phyloP scores from a whole-genome alignment of 73 alveolate species.

The Stentor coeruleus region DNA sequence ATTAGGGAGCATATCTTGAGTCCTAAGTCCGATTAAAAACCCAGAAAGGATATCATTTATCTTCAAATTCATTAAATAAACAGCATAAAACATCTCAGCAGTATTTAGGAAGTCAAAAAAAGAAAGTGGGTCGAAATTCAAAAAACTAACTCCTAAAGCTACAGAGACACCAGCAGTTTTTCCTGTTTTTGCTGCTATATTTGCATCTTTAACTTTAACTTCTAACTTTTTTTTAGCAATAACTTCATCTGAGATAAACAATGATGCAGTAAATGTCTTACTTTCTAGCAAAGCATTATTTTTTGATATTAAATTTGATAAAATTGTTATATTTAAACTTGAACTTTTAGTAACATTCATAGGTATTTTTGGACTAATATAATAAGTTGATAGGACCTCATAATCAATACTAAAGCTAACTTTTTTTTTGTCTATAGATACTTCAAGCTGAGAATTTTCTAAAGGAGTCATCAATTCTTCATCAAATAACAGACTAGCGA shows the following conservation, averaged over 20 bases:
- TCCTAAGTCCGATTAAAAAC: not conserved
- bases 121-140: not conserved
- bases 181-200: not conserved
- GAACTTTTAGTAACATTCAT: not conserved
- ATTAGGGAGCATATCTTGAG: not conserved
- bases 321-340: too few species aligned
- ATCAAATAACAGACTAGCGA: not conserved
- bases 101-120: not conserved
- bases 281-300: not conserved
- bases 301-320: not conserved
- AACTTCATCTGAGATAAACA: not conserved
- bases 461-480: not conserved
- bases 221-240: not conserved
- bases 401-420: not conserved
- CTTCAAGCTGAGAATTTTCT: not conserved
- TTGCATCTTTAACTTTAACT: not conserved
- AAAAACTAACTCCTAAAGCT: not conserved
- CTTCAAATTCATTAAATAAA: not conserved
- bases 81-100: not conserved
- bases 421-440: not conserved
- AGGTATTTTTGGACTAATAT: not conserved
- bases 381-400: not conserved
- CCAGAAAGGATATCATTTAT: not conserved
- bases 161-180: not conserved
- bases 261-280: not conserved